Percentiles rank a stretch among this genome's conserved stretches.
These are phyloP conservation scores for Echinochloa phyllopogon DNA, from an alignment of 176 grass and related monocot species.

Conservation along the genomic window DNA sequence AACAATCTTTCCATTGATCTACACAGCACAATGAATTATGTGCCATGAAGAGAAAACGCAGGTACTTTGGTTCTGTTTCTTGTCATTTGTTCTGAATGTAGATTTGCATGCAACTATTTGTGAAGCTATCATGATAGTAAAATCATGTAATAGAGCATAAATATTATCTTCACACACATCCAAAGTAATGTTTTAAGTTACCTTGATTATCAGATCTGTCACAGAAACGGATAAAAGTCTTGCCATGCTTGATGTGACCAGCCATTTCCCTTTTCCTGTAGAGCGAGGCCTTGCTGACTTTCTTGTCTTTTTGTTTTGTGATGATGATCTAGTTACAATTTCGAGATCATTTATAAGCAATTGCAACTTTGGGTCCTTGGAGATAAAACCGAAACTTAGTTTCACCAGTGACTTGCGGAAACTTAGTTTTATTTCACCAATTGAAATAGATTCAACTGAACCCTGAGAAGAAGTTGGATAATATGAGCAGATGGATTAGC, in stretches of 20 bases:
- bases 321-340: constrained; percentile 73
- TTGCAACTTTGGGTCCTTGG: constrained; percentile 96
- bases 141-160: neutral
- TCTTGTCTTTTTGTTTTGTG: constrained; percentile 57
- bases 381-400: constrained; percentile 89
- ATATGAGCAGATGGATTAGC: constrained; percentile 24
- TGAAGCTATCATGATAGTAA: neutral
- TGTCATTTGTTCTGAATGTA: neutral
- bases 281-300: constrained; percentile 76
- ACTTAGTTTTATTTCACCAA: constrained; percentile 98
- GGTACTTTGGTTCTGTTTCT: neutral
- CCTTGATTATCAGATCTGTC: constrained; percentile 93
- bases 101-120: constrained; percentile 1
- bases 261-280: constrained; percentile 98
- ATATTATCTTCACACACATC: neutral
- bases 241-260: constrained; percentile 84
- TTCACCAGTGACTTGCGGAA: constrained; percentile 97
- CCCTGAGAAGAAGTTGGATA: constrained; percentile 58
- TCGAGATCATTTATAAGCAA: constrained; percentile 93
- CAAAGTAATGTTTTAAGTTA: constrained; percentile 39
- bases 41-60: neutral
- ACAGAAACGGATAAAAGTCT: constrained; percentile 87
- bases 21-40: neutral
- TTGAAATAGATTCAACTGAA: constrained; percentile 81
- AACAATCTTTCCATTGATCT: neutral